Conservation (phyloP, 1,284 basidiomycete genomes). For the Mycosarcoma mackinlayi region DNA sequence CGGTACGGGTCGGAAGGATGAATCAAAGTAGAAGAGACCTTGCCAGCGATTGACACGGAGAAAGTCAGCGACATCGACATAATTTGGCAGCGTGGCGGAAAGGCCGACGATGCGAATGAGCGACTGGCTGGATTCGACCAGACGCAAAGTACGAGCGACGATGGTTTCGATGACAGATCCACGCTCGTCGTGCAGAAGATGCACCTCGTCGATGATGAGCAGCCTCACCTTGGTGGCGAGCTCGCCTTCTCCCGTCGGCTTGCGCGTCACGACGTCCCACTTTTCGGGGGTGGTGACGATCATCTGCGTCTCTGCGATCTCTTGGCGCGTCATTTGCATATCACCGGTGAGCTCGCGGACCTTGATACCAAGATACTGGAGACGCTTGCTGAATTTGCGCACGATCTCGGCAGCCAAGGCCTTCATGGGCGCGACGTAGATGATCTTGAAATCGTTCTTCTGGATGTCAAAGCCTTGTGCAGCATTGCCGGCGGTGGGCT, state of each 20-base stretch:
- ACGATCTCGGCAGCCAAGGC: constrained; percentile 95
- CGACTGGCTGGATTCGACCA: constrained; percentile 94
- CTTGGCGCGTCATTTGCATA: constrained; percentile 94
- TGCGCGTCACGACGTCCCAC: constrained; percentile 99
- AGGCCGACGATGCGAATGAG: constrained; percentile 97
- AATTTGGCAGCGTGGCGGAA: constrained; percentile 98
- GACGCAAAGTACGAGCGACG: constrained; percentile 91
- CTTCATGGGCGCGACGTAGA: constrained; percentile 99
- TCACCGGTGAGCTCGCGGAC: constrained; percentile 98
- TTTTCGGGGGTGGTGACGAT: constrained; percentile 99
- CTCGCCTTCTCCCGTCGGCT: constrained; percentile 95
- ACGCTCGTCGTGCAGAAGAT: constrained; percentile 95
- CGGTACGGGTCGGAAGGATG: constrained; percentile 95
- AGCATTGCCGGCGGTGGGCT: constrained; percentile 72
- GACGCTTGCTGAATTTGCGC: constrained; percentile 86
- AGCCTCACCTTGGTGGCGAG: constrained; percentile 86
- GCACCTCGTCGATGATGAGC: constrained; percentile 97
- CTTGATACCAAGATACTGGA: constrained; percentile 87
- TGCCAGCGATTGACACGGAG: constrained; percentile 86
- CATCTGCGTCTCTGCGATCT: constrained; percentile 95
- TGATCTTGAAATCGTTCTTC: constrained; percentile 82
- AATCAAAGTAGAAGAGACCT: constrained; percentile 98
- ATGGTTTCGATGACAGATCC: constrained; percentile 99
- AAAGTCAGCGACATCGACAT: constrained; percentile 95
- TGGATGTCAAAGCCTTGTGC: constrained; percentile 56